A percentile compares a stretch with the other conserved stretches of the same genome.
Conservation (phyloP, 371 early-diverging fungal genomes). For the Mortierella sp. region DNA sequence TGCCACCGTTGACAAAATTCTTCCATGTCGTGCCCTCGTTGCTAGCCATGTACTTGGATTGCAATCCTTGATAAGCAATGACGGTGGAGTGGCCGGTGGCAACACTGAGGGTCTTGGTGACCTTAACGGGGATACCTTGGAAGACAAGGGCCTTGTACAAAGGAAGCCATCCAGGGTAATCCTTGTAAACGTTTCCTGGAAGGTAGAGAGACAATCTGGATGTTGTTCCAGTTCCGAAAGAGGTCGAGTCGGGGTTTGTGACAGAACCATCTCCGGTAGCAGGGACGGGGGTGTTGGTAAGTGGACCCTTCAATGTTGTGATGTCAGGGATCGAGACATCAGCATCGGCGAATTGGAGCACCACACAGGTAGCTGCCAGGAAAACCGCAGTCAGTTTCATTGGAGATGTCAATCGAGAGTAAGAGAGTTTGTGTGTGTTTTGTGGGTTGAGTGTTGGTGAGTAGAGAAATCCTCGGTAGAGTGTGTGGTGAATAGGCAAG, state of each 20-base stretch:
- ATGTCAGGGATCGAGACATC: constrained; percentile 15
- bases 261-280: constrained; percentile 19
- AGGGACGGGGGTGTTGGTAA: constrained; percentile 15
- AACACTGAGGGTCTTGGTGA: constrained; percentile 25
- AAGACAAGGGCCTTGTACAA: constrained; percentile 36
- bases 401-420: not conserved
- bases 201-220: constrained; percentile 35
- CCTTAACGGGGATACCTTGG: constrained; percentile 28
- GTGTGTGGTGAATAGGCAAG: not conserved
- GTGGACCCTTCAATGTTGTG: constrained; percentile 15
- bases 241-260: constrained; percentile 17
- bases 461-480: not conserved
- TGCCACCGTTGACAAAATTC: constrained; percentile 16
- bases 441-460: not conserved
- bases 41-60: constrained; percentile 20
- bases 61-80: constrained; percentile 24
- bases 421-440: no score
- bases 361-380: constrained; percentile 15
- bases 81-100: constrained; percentile 16
- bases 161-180: constrained; percentile 34
- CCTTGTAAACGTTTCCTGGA: constrained; percentile 22
- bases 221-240: constrained; percentile 18
- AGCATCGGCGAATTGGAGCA: not conserved
- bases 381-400: constrained; percentile 15
- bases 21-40: constrained; percentile 20